Conservation (phyloP, 305 asterid species). For the Fraxinus latifolia region DNA sequence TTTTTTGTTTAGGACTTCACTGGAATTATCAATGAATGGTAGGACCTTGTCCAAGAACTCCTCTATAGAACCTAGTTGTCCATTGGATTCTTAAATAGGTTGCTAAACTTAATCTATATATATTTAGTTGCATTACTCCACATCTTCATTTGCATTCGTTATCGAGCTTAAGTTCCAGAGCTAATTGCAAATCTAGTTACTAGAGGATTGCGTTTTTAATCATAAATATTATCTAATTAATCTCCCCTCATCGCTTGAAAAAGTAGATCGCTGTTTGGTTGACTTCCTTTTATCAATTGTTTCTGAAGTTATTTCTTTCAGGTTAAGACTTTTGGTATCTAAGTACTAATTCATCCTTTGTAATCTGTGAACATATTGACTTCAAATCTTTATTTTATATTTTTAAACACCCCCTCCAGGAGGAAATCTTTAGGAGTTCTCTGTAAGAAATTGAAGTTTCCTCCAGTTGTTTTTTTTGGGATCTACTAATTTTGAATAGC, state of each 20-base stretch:
- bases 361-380: neutral
- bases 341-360: neutral
- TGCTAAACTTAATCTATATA: neutral
- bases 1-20: neutral
- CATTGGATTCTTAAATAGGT: neutral
- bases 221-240: neutral
- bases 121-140: neutral
- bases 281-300: neutral
- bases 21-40: neutral
- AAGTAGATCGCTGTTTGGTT: neutral
- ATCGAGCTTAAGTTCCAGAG: neutral
- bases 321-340: neutral
- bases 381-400: neutral
- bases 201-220: neutral
- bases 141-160: neutral
- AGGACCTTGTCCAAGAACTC: neutral
- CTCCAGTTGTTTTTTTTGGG: neutral
- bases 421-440: neutral
- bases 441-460: neutral
- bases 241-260: neutral
- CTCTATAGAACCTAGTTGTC: neutral
- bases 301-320: neutral
- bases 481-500: neutral
- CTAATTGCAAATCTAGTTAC: neutral
- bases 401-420: neutral